Conservation (phyloP, 2,329 filamentous ascomycete genomes). For the Cercospora sesami region DNA sequence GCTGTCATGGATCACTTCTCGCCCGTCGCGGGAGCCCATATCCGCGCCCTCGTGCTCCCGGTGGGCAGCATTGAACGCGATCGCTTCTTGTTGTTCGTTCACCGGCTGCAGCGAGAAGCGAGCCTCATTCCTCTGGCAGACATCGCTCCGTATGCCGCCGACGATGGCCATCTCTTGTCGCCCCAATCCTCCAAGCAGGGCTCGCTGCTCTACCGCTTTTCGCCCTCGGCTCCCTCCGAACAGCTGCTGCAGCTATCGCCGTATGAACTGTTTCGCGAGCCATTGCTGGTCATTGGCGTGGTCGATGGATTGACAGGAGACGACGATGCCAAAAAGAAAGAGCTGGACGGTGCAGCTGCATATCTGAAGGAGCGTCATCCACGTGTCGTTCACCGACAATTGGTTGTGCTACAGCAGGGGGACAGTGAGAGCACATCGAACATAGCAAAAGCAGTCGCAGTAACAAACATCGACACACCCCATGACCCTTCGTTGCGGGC, state of each 20-base stretch:
- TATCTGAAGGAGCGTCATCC: conserved; percentile 37
- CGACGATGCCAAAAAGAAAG: conserved; percentile 49
- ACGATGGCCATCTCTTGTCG: conserved; percentile 55
- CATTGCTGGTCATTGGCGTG: conserved; percentile 78
- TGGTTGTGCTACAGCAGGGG: conserved; percentile 30
- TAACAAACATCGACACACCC: conserved; percentile 22
- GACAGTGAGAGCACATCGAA: conserved; percentile 14
- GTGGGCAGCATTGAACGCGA: conserved; percentile 81
- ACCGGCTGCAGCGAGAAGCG: conserved; percentile 74
- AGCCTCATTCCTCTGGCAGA: conserved; percentile 57
- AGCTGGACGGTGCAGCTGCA: conserved; percentile 35
- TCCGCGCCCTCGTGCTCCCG: conserved; percentile 83
- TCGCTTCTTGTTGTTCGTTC: conserved; percentile 75
- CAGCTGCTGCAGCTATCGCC: conserved; percentile 79
- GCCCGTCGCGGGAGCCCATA: conserved; percentile 85
- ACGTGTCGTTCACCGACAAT: conserved; percentile 37
- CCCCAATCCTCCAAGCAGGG: conserved; percentile 84
- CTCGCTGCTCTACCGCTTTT: conserved; percentile 83
- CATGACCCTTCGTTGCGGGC: conserved; percentile 42
- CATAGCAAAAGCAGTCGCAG: conserved; percentile 22
- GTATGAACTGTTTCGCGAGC: conserved; percentile 87
- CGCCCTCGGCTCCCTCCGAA: conserved; percentile 74
- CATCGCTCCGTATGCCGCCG: conserved; percentile 18
- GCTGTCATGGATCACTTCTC: conserved; percentile 69
- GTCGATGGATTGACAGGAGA: conserved; percentile 70